Percentiles rank a stretch among this genome's conserved stretches.
Evolutionary conservation across 1,284 basidiomycete genomes (phyloP).

Genomic region (Sphagnurus paluster): DNA sequence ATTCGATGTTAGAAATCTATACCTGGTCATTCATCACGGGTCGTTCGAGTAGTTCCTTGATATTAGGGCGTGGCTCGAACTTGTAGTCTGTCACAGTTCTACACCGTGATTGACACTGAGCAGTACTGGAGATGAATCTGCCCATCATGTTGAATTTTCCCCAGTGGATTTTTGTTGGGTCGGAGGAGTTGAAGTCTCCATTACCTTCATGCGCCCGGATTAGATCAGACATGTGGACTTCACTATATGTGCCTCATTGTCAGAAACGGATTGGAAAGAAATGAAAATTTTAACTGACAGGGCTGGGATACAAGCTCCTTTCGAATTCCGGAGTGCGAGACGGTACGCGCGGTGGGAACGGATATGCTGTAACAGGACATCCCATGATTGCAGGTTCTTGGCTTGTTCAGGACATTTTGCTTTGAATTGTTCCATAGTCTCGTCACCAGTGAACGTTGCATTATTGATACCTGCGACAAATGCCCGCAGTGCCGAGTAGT

Average conservation of each 20-base stretch:
- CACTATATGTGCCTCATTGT: slow-evolving; percentile 47
- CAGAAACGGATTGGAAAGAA: slow-evolving; percentile 5
- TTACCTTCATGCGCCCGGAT: slow-evolving; percentile 79
- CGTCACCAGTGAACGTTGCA: slow-evolving; percentile 68
- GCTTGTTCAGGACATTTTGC: slow-evolving; percentile 58
- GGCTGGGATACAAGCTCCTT: slow-evolving; percentile 79
- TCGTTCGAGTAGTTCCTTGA: slow-evolving; percentile 54
- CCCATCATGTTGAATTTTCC: slow-evolving; percentile 87
- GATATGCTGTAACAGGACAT: slow-evolving; percentile 69
- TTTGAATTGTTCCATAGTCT: slow-evolving; percentile 68
- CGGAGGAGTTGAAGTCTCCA: slow-evolving; percentile 57
- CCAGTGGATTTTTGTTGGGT: slow-evolving; percentile 75
- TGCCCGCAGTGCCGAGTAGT: slow-evolving; percentile 79
- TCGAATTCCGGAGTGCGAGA: slow-evolving; percentile 75
- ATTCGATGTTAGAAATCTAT: slow-evolving; percentile 18
- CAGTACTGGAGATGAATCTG: slow-evolving; percentile 68
- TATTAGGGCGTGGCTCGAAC: slow-evolving; percentile 49
- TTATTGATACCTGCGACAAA: slow-evolving; percentile 83
- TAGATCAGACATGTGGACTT: slow-evolving; percentile 82
- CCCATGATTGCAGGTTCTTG: slow-evolving; percentile 76
- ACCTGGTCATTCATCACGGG: slow-evolving; percentile 69
- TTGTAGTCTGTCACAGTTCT: slow-evolving; percentile 56
- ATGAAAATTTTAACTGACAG: slow-evolving; percentile 49
- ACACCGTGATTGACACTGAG: slow-evolving; percentile 73
- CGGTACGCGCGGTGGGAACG: slow-evolving; percentile 79